Base-by-base conservation (phyloP, 306 rosid genomes). In the Prosopis cineraria region DNA sequence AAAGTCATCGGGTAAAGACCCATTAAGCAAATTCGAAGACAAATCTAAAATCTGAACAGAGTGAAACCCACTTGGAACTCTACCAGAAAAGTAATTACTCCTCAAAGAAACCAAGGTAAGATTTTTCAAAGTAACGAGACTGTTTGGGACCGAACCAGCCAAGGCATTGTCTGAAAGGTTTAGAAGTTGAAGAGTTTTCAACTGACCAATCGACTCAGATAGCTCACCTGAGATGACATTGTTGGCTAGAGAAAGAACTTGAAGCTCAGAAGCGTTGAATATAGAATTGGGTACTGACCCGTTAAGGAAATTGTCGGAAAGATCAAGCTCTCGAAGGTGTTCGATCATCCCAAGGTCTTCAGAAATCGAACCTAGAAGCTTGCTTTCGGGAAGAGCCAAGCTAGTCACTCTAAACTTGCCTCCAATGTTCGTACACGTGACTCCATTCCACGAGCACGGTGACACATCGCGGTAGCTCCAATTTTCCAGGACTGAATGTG, bases 391-490 rank as follows among this genome's bases (percentile, higher is more conserved):
- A 75, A 95, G 97, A 56, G 50, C 78, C 58, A 95, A 79, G 81
- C 93, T 76, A 1, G 93, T 90, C 52, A 91, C 99, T 66, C 98
- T 84, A 66, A 84, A 73, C 77, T 74, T 74, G n/a, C 10, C 7
- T 41, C 79, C 90, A 33, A 88, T 27, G 53, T 85, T 88, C 5
- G 87, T 43, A 84, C 99, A 95, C 5, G 88, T 81, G 73, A 95
- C 90, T 79, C 99, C 99, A 34, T 11, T 73, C 99, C 99, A 95
- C 10, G 93, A 90, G 81, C 99, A 95, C 6, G 98, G 96, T 1
- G 97, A 87, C 52, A 3, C 82, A 43, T 89, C 97, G 24, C 73
- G 24, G 63, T 88, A 87, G 84, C 86, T 86, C 98, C 98, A 95
- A 82, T 22, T 85, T 0, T 83, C 85, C 14, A 95, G 39, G 27